Evolutionary conservation across 192 early-diverging fungal species (phyloP), one percentile per base, ranked within the genome.

Genomic region (Backusella morwellensis): DNA sequence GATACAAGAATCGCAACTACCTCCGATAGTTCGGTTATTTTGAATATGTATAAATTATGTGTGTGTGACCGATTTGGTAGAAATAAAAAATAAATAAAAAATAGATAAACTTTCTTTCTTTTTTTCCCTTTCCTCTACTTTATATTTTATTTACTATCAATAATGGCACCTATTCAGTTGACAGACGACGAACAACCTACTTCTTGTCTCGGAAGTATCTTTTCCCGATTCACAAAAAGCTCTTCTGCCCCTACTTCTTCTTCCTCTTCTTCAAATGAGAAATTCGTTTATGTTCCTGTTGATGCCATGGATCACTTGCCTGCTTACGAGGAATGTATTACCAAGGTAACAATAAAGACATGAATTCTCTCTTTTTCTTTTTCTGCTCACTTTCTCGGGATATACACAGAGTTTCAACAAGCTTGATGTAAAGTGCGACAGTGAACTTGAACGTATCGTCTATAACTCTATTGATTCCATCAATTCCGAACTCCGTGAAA

Each of bases 281-380:
- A 72, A 32, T 72, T 72, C 19, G 29, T 59, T 4, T 74, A 74
- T 17, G 52, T 52, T 26, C 32, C 47, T 74, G 40, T 75, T 38
- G 41, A 54, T 32, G 34, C 68, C 42, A 66, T 70, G 63, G 70
- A 75, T 17, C 68, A 66, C 35, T 41, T 81, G n/a, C 77, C 80
- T 21, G 68, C 76, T 26, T 82, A 82, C 70, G 76, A 82, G 68
- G 80, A 82, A 17, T 76, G 79, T 32, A 72, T 82, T 54, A 21
- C 73, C 34, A 52, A 70, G 42, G 78, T 75, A 79, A 40, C 14
- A 15, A 63, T 26, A 23, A 3, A 21, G 32, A 29, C 1, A 26
- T 21, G n/a, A 19, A n/a, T 15, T 35, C 5, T 69, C 32, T 23
- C 15, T 21, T 54, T 32, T 56, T n/a, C 36, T 36, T 32, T 19